These are phyloP conservation scores for Bothriochloa decipiens DNA, from an alignment of 176 grass and related monocot species.

Conservation along the genomic window DNA sequence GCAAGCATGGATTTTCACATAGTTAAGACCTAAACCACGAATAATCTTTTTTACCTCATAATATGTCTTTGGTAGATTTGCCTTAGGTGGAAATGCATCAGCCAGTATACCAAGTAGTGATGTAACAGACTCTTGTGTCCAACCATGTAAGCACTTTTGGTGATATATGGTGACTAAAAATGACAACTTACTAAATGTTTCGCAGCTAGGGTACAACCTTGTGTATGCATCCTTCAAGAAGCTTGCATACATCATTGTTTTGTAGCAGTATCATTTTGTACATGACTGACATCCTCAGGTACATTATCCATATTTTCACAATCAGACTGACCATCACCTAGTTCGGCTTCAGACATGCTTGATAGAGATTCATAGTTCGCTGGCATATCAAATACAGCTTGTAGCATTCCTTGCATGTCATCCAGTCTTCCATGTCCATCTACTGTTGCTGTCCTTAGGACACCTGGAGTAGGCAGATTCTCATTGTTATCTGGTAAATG, in stretches of 20 bases:
- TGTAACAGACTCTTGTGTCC: constrained; percentile 16
- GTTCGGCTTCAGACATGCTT: background rate
- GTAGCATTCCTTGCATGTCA: background rate
- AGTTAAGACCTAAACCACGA: background rate
- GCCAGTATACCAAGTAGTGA: background rate
- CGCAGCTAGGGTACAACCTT: background rate
- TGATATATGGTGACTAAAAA: constrained; percentile 34
- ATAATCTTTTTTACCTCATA: background rate
- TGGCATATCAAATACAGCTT: background rate
- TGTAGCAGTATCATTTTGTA: background rate
- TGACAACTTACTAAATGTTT: constrained; percentile 22
- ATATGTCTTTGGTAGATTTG: background rate
- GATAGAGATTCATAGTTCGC: background rate
- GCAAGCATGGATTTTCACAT: background rate
- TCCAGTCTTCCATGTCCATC: background rate
- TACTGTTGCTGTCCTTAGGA: background rate
- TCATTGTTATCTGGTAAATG: background rate
- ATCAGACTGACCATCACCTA: background rate
- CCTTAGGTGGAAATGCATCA: background rate
- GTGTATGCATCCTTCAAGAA: constrained; percentile 24
- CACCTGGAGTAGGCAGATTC: background rate
- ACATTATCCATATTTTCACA: background rate
- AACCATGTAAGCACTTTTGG: constrained; percentile 11
- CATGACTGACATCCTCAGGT: background rate
- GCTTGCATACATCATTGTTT: background rate